These are phyloP conservation scores for Ogataea nakhonphanomensis DNA, from an alignment of 805 yeast genomes.

Conservation along the genomic window DNA sequence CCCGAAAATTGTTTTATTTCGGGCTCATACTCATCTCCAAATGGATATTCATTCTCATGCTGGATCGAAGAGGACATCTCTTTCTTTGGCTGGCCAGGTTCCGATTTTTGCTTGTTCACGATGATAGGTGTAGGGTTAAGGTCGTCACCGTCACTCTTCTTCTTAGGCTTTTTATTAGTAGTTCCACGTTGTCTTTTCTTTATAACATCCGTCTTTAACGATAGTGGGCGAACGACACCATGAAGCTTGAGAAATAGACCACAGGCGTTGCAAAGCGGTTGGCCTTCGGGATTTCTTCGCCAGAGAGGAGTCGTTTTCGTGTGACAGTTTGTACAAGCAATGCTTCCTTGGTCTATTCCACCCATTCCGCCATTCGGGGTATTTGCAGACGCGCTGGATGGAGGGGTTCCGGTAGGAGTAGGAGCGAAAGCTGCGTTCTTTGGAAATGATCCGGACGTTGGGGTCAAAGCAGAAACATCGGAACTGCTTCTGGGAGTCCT, in stretches of 20 bases:
- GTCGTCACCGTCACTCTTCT: constrained; percentile 45
- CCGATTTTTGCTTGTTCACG: constrained; percentile 13
- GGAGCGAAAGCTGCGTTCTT: constrained; percentile 7
- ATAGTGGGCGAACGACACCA: constrained; percentile 91
- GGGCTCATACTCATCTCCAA: constrained; percentile 7
- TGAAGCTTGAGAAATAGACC: constrained; percentile 89
- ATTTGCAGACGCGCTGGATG: constrained; percentile 11
- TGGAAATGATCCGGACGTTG: constrained; percentile 15
- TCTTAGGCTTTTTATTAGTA: constrained; percentile 28
- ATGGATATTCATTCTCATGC: no score
- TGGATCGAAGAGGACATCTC: constrained; percentile 1
- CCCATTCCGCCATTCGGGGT: constrained; percentile 8
- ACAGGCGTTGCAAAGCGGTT: constrained; percentile 94
- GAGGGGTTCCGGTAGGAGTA: constrained; percentile 11
- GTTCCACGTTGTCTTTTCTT: constrained; percentile 78
- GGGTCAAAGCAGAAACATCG: constrained; percentile 15
- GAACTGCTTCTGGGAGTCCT: constrained; percentile 10
- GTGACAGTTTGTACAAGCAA: constrained; percentile 78
- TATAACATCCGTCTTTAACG: constrained; percentile 76
- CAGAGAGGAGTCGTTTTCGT: constrained; percentile 92
- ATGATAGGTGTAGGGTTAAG: constrained; percentile 43
- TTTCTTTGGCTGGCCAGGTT: constrained; percentile 1
- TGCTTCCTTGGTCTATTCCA: constrained; percentile 17
- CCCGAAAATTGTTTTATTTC: constrained; percentile 4
- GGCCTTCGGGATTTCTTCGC: constrained; percentile 91